Percentiles rank a stretch among this genome's conserved stretches.
Evolutionary conservation across 2,329 filamentous ascomycete species (phyloP).

Genomic region (Neofusicoccum kwambonambiense): DNA sequence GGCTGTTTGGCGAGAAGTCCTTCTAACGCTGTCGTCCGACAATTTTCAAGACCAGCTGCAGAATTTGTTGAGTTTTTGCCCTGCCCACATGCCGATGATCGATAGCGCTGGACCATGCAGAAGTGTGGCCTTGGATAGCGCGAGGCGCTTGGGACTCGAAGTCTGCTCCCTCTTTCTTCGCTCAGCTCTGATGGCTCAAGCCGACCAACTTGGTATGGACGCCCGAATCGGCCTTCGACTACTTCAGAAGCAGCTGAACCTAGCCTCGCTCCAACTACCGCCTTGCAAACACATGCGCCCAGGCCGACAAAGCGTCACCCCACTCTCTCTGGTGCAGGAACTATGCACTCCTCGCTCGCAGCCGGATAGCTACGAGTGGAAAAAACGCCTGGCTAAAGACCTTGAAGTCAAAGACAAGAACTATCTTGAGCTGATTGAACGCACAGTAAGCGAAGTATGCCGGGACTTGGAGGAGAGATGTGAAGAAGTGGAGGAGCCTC

Average conservation of each 20-base stretch:
- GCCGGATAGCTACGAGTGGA: slow-evolving; percentile 48
- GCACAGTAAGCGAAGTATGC: slow-evolving; percentile 53
- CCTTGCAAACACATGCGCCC: slow-evolving; percentile 25
- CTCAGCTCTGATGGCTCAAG: slow-evolving; percentile 23
- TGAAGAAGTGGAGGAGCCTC: slow-evolving; percentile 53
- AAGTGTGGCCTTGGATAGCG: slow-evolving; percentile 20
- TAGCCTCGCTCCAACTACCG: slow-evolving; percentile 12
- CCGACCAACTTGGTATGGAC: slow-evolving; percentile 24
- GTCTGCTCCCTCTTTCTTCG: slow-evolving; percentile 32
- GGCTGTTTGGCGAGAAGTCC: slow-evolving; percentile 24
- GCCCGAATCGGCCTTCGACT: slow-evolving; percentile 25
- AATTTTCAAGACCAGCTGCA: slow-evolving; percentile 26
- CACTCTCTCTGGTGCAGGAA: slow-evolving; percentile 35
- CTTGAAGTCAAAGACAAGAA: slow-evolving; percentile 39
- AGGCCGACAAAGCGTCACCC: background rate
- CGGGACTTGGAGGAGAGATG: slow-evolving; percentile 58
- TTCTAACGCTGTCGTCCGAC: slow-evolving; percentile 28
- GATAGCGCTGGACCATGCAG: slow-evolving; percentile 19
- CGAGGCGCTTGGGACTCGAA: slow-evolving; percentile 24
- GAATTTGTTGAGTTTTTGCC: slow-evolving; percentile 21
- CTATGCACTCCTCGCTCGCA: slow-evolving; percentile 37
- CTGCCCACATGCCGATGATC: background rate
- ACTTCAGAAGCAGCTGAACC: slow-evolving; percentile 29
- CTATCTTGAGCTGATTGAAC: slow-evolving; percentile 49
- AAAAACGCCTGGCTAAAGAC: slow-evolving; percentile 43